Evolutionary conservation across 371 early-diverging fungal genomes (phyloP).

Genomic region (Apophysomyces trapeziformis): DNA sequence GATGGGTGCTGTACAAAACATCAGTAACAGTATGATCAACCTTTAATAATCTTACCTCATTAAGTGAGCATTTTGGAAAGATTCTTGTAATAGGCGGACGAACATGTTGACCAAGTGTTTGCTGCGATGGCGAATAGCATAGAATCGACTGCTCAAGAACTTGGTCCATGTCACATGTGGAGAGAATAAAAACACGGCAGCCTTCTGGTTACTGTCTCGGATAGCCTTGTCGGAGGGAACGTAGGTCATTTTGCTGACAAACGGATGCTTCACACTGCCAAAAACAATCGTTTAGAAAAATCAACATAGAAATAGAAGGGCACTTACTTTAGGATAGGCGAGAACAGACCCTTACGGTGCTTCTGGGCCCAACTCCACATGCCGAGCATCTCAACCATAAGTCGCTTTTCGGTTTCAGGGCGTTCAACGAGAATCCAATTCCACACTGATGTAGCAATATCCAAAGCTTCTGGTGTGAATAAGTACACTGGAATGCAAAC

Average conservation of each 20-base stretch:
- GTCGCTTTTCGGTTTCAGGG: constrained; percentile 70
- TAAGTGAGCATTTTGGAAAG: constrained; percentile 65
- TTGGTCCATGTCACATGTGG: constrained; percentile 88
- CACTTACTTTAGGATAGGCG: constrained; percentile 51
- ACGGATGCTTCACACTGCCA: constrained; percentile 75
- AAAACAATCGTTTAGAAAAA: neutral
- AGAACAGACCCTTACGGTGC: constrained; percentile 80
- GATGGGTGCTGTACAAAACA: constrained; percentile 58
- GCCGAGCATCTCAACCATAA: constrained; percentile 81
- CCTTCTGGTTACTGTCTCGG: constrained; percentile 62
- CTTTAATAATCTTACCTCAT: constrained; percentile 45
- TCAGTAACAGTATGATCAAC: neutral
- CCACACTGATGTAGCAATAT: constrained; percentile 84
- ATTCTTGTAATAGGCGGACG: constrained; percentile 74
- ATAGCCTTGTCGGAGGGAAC: constrained; percentile 84
- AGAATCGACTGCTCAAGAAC: constrained; percentile 84
- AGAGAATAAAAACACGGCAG: constrained; percentile 65
- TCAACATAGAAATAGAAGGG: constrained; percentile 1
- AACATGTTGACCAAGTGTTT: constrained; percentile 76
- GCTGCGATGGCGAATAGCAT: constrained; percentile 77
- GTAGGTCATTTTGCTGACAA: constrained; percentile 89
- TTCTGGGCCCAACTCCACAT: constrained; percentile 87
- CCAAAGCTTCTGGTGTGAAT: constrained; percentile 80
- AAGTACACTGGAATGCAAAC: constrained; percentile 88
- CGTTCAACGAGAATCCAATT: constrained; percentile 83